Evolutionary conservation across 495 filamentous ascomycete genomes (phyloP), one percentile per base, ranked within the genome.

Genomic region (Trichoderma gamsii): DNA sequence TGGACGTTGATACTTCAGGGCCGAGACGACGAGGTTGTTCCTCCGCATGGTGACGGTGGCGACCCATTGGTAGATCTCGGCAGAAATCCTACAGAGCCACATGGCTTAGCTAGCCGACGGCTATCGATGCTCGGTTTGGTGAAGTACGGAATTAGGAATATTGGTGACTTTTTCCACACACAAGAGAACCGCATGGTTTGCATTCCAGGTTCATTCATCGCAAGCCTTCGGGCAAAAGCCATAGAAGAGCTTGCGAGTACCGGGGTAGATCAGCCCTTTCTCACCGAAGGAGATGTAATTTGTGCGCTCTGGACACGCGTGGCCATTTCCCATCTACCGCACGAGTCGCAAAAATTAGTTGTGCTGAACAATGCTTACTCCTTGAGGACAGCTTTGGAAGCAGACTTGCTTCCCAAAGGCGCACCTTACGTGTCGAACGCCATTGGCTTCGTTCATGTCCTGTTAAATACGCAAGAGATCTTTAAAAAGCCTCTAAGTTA

Each of bases 111-210:
- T 29, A 21, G 25, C 29, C 56, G 4, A 4, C 23, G 27, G 11
- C n/a, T 29, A 15, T 61, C 23, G 4, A 61, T 29, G 56, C 0
- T 29, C 29, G 8, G 27, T 1, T 21, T 61, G 13, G 23, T 6
- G 12, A 23, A 32, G 11, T 61, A 32, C 11, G 56, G 25, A 15
- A 29, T 61, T 18, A 32, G 16, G 9, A 29, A 61, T 32, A 21
- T 29, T 25, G 13, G 27, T 13, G 23, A 27, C 29, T 21, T 61
- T 4, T 29, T 61, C 16, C 56, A 25, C 12, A 4, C 27, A 1
- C 23, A 61, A 13, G 56, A 61, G 12, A 32, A 61, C 35, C 56
- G 56, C 56, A 61, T 61, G 56, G 25, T 61, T 13, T 61, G 56
- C 16, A 21, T 61, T 3, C 56, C 56, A 12, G 56, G 25, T 7